Evolutionary conservation across 108 stramenopile genomes (phyloP), one percentile per base, ranked within the genome.

Genomic region (Cyclotella choctawhatcheeana): DNA sequence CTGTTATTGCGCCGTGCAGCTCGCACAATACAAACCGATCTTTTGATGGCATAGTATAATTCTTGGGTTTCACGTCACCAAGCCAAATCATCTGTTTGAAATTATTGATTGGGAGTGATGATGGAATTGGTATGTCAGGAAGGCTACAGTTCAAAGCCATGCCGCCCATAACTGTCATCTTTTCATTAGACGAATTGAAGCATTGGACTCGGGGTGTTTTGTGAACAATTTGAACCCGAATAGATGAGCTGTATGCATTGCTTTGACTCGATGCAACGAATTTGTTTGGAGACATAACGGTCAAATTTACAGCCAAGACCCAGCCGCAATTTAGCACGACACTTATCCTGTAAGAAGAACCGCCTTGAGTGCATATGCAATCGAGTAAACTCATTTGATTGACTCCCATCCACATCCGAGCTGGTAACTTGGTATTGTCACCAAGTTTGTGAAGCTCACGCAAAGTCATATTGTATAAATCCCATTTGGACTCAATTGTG

Each of bases 91-190:
- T 58, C n/a, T 34, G 55, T 24, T 33, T 50, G 17, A 45, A 3
- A 26, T 20, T 45, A 27, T 43, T 31, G 53, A 55, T 18, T 29
- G 55, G 55, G n/a, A 20, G 13, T 8, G 61, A 43, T 7, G 79
- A 80, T 48, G 79, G 67, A 26, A 73, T 59, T 20, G 71, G 72
- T 22, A 65, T 60, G 32, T 71, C 70, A 24, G 81, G 81, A 8
- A 82, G 81, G 48, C 81, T 82, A 50, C 30, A 76, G 43, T 76
- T 64, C 18, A 82, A 64, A 35, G 81, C 81, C 75, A 76, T 72
- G 17, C 75, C 81, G 6, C 81, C 81, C 22, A 82, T 34, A 27
- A 44, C 60, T 24, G 71, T 58, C 4, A 82, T 22, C 10, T 45
- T 34, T 53, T 76, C 75, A 43, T 72, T 65, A 2, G 50, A 58